Percentiles rank a stretch among this genome's conserved stretches.
Conservation (phyloP, 1,284 basidiomycete species). For the Ustilago curta region DNA sequence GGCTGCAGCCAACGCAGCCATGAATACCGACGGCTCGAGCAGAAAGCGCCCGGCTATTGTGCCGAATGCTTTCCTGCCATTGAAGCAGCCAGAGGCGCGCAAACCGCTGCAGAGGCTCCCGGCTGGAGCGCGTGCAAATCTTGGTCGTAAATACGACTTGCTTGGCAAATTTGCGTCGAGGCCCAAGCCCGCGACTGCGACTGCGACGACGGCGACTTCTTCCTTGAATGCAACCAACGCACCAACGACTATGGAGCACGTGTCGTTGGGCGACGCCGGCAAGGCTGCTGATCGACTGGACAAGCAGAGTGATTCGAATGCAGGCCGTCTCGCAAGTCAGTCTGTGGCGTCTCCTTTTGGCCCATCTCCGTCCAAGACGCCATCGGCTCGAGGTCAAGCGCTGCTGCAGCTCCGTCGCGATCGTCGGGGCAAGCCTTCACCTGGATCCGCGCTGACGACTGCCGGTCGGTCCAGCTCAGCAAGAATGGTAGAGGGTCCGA, state of each 20-base stretch:
- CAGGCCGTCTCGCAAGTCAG: constrained; percentile 1
- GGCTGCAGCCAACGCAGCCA: constrained; percentile 36
- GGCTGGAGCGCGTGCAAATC: constrained; percentile 21
- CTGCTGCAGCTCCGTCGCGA: constrained; percentile 29
- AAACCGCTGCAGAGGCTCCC: constrained; percentile 33
- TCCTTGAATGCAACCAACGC: constrained; percentile 8
- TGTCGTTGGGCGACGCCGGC: constrained; percentile 4
- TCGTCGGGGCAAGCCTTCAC: constrained; percentile 22
- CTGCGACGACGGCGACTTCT: background rate
- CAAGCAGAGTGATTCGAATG: constrained; percentile 7
- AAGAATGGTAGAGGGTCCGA: constrained; percentile 14
- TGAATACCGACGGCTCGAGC: constrained; percentile 19
- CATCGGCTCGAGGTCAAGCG: constrained; percentile 24
- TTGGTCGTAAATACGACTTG: constrained; percentile 44
- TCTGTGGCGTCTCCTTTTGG: constrained; percentile 9
- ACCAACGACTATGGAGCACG: constrained; percentile 4
- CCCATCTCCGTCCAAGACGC: constrained; percentile 14
- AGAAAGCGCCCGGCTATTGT: constrained; percentile 41
- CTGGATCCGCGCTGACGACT: background rate
- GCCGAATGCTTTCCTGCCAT: constrained; percentile 43
- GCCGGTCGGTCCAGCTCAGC: constrained; percentile 13
- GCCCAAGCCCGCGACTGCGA: constrained; percentile 22
- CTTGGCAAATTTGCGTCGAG: constrained; percentile 44
- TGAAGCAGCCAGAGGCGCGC: constrained; percentile 24
- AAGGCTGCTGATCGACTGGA: constrained; percentile 1